A percentile compares a stretch with the other conserved stretches of the same genome.
Conservation (phyloP, 164 flowering plant genomes). For the Nymphaea thermarum region DNA sequence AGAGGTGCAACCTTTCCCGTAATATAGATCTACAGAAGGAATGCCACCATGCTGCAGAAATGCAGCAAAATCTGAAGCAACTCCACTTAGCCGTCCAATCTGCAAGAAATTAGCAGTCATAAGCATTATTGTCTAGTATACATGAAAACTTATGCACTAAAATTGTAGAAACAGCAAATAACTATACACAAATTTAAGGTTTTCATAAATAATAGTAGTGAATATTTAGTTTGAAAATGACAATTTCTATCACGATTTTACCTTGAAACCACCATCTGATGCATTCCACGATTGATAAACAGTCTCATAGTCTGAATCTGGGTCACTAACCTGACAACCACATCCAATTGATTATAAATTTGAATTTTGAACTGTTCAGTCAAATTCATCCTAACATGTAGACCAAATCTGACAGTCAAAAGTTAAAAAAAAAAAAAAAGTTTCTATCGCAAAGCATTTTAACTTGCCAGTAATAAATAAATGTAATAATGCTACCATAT, state of each 20-base stretch:
- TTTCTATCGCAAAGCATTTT: too few relatives aligned
- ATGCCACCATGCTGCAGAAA: constrained; percentile 90
- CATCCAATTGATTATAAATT: neutral
- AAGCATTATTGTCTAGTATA: too few relatives aligned
- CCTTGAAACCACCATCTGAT: constrained; percentile 29
- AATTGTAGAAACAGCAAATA: neutral
- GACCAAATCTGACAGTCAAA: too few relatives aligned
- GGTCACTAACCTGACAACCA: constrained; percentile 61
- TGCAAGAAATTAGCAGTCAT: constrained; percentile 14
- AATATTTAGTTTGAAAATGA: neutral
- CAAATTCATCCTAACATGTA: too few relatives aligned
- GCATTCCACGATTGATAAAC: constrained; percentile 46
- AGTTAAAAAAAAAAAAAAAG: too few relatives aligned
- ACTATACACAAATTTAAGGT: neutral
- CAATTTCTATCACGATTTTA: constrained; percentile 15
- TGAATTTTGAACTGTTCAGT: too few relatives aligned
- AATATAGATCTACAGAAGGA: constrained; percentile 71
- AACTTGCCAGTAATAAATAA: too few relatives aligned
- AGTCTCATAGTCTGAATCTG: constrained; percentile 41
- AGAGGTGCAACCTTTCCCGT: constrained; percentile 62
- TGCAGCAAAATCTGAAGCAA: constrained; percentile 86
- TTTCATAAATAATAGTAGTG: neutral
- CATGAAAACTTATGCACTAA: too few relatives aligned
- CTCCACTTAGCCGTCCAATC: constrained; percentile 70
- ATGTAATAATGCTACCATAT: too few relatives aligned